Conservation (phyloP, 169 alveolate genomes). For the Plasmodium chabaudi region DNA sequence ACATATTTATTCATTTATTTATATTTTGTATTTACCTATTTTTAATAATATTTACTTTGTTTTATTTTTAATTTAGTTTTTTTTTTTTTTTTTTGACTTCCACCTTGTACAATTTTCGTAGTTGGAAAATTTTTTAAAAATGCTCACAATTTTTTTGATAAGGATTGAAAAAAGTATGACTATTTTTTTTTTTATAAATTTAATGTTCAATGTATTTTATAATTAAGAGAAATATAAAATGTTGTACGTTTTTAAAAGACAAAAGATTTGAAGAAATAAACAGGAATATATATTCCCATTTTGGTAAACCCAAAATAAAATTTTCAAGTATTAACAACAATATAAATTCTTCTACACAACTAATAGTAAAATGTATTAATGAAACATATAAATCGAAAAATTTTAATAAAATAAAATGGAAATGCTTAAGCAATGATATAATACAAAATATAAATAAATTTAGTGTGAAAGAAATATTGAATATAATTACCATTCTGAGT, state of each 20-base stretch:
- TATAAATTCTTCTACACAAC: conserved; percentile 37
- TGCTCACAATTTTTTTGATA: too few relatives aligned
- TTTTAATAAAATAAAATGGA: conserved; percentile 74
- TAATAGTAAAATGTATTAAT: conserved; percentile 66
- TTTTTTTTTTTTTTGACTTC: too few relatives aligned
- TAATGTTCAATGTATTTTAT: neutral
- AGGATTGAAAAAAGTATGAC: neutral
- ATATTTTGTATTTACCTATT: too few relatives aligned
- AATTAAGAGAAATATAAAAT: neutral
- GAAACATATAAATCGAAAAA: conserved; percentile 67
- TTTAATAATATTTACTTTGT: too few relatives aligned
- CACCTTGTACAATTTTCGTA: too few relatives aligned
- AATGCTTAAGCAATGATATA: conserved; percentile 55
- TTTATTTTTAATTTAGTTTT: too few relatives aligned
- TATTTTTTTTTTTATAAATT: neutral
- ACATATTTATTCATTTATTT: too few relatives aligned
- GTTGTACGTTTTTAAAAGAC: neutral
- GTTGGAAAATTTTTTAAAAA: too few relatives aligned
- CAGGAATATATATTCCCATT: neutral
- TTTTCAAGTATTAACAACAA: neutral
- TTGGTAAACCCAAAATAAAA: too few relatives aligned
- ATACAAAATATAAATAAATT: conserved; percentile 47
- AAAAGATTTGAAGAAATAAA: neutral
- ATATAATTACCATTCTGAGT: conserved; percentile 38
- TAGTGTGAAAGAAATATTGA: conserved; percentile 42